Base-by-base conservation (phyloP, 1,284 basidiomycete species). In the Sphaerobolus stellatus region DNA sequence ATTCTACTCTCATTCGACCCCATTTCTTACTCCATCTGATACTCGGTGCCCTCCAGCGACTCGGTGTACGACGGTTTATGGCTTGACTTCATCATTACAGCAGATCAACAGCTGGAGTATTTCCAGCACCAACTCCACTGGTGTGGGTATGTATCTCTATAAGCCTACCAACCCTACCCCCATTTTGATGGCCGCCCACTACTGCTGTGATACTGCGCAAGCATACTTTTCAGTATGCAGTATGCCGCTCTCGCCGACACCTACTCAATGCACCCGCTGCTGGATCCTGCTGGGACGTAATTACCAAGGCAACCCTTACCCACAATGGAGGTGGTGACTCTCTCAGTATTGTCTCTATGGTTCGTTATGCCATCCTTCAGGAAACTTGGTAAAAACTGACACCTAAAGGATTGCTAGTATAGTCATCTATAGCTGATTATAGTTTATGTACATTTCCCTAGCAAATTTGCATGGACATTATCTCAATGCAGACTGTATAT, bases 81-180 rank as follows among this genome's bases (percentile, higher is more conserved):
- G n/a, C n/a, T n/a, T n/a, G n/a, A n/a, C n/a, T n/a, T n/a, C n/a
- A n/a, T n/a, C n/a, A n/a, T n/a, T n/a, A n/a, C n/a, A n/a, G n/a
- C n/a, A n/a, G n/a, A n/a, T n/a, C n/a, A n/a, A n/a, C n/a, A n/a
- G n/a, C n/a, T n/a, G n/a, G n/a, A n/a, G n/a, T n/a, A n/a, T n/a
- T n/a, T n/a, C n/a, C n/a, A n/a, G 77, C 5, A 52, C 57, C 29
- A 60, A 60, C 45, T 57, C 57, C 8, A 58, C 46, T 22, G 51
- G 51, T 38, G 56, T 60, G 16, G 47, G 54, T 25, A 41, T 45
- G 9, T 56, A 25, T 30, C 36, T 44, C 46, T 61, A 61, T 44
- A 54, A 44, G 34, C 59, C 59, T 14, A 24, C 46, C 4, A 43
- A 33, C 18, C 48, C 41, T 16, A 50, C 55, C 7, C 50, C 56